Conservation (phyloP, 1,284 basidiomycete species). For the Cryptococcus sp. region DNA sequence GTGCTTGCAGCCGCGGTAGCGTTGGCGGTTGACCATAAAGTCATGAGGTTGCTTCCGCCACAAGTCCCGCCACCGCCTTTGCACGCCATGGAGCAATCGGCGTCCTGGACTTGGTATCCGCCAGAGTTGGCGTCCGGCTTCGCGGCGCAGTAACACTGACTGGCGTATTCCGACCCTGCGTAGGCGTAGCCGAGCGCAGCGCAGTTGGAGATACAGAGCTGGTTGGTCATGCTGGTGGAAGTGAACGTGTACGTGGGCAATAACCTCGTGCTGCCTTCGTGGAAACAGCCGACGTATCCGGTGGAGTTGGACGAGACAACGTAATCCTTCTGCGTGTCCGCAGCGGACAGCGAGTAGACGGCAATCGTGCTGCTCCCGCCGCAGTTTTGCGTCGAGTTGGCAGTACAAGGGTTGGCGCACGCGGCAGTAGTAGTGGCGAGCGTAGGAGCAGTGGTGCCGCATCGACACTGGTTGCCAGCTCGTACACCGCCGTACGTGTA, state of each 20-base stretch:
- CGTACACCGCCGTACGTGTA: constrained; percentile 26
- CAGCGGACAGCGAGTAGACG: constrained; percentile 16
- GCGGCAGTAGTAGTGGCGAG: constrained; percentile 15
- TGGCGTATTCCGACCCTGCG: constrained; percentile 28
- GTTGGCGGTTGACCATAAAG: constrained; percentile 12
- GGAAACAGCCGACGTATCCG: constrained; percentile 29
- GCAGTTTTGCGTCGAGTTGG: constrained; percentile 19
- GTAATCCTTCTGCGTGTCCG: constrained; percentile 15
- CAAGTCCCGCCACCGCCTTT: constrained; percentile 22
- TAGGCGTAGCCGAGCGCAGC: constrained; percentile 19
- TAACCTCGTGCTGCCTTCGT: constrained; percentile 21
- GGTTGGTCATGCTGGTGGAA: constrained; percentile 16
- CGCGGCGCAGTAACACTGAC: constrained; percentile 27
- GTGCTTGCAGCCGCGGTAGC: neutral
- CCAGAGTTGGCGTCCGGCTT: constrained; percentile 11
- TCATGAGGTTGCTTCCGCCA: constrained; percentile 19
- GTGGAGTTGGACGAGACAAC: constrained; percentile 14
- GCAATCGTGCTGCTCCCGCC: constrained; percentile 14
- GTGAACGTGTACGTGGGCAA: constrained; percentile 12
- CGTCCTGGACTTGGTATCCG: constrained; percentile 12
- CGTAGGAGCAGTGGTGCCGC: constrained; percentile 22
- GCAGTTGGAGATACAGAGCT: constrained; percentile 23
- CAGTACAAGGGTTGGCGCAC: constrained; percentile 24
- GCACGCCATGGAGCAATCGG: constrained; percentile 26
- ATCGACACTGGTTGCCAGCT: constrained; percentile 30